Evolutionary conservation across 306 rosid genomes (phyloP).

Genomic region (Aeschynomene evenia): DNA sequence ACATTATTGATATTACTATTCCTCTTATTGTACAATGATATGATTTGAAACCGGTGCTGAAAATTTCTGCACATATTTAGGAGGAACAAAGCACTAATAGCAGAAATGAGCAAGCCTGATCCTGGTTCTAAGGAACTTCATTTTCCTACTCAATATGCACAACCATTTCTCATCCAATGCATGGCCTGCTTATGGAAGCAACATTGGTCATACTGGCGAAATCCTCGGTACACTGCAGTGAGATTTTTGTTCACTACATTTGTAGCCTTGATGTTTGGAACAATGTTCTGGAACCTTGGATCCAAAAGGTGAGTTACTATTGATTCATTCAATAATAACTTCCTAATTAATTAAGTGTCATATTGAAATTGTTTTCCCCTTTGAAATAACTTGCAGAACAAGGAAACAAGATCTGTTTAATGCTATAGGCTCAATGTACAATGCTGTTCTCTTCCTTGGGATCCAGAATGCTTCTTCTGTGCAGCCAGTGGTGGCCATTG

Average conservation of each 20-base stretch:
- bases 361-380: not conserved
- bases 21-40: not conserved
- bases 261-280: constrained; percentile 60
- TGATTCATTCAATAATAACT: not conserved
- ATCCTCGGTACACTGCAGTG: constrained; percentile 61
- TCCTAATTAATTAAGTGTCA: not conserved
- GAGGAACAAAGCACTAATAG: constrained; percentile 55
- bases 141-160: constrained; percentile 51
- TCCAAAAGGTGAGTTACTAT: constrained; percentile 53
- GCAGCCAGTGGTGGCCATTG: constrained; percentile 67
- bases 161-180: constrained; percentile 48
- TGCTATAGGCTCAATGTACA: constrained; percentile 71
- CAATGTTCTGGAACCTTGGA: constrained; percentile 78
- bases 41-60: not conserved
- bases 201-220: constrained; percentile 68
- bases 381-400: constrained; percentile 34
- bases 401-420: constrained; percentile 50
- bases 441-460: constrained; percentile 61
- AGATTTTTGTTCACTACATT: constrained; percentile 46
- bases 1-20: too few species aligned
- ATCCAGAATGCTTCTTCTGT: constrained; percentile 59
- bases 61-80: constrained; percentile 30
- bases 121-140: constrained; percentile 54
- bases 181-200: constrained; percentile 74
- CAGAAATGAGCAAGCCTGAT: constrained; percentile 54